A percentile compares a stretch with the other conserved stretches of the same genome.
Evolutionary conservation across 768 basidiomycete species (phyloP).

Genomic region (Saitozyma sp.): DNA sequence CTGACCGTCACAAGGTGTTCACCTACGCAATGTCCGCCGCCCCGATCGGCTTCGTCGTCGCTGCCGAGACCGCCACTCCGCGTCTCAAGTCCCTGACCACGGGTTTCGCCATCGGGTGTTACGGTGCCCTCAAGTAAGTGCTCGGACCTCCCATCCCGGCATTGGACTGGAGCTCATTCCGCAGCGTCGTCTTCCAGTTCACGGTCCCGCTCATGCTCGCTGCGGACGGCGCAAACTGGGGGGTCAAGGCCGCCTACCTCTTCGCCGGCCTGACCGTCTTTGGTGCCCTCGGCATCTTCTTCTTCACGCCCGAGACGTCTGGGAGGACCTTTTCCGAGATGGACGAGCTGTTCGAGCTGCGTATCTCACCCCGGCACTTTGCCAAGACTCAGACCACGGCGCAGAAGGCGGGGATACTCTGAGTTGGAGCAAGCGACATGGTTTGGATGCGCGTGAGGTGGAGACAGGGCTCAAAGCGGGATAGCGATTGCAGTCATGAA

Average conservation of each 20-base stretch:
- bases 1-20: neutral
- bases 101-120: constrained; percentile 6
- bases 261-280: constrained; percentile 11
- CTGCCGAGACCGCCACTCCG: constrained; percentile 11
- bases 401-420: no score
- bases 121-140: constrained; percentile 7
- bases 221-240: constrained; percentile 8
- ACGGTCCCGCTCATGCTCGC: neutral
- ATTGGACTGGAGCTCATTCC: no score
- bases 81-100: constrained; percentile 17
- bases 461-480: no score
- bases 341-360: no score
- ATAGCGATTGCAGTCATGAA: no score
- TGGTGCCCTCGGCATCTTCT: constrained; percentile 15
- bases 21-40: constrained; percentile 10
- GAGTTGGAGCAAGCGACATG: no score
- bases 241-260: constrained; percentile 22
- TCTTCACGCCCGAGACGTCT: constrained; percentile 9
- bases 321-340: no score
- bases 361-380: no score
- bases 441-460: no score
- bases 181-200: constrained; percentile 1
- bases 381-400: no score
- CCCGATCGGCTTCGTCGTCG: constrained; percentile 12
- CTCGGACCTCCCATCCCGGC: neutral